Conservation (phyloP, 1,284 basidiomycete genomes). For the Ceratobasidium sp. region DNA sequence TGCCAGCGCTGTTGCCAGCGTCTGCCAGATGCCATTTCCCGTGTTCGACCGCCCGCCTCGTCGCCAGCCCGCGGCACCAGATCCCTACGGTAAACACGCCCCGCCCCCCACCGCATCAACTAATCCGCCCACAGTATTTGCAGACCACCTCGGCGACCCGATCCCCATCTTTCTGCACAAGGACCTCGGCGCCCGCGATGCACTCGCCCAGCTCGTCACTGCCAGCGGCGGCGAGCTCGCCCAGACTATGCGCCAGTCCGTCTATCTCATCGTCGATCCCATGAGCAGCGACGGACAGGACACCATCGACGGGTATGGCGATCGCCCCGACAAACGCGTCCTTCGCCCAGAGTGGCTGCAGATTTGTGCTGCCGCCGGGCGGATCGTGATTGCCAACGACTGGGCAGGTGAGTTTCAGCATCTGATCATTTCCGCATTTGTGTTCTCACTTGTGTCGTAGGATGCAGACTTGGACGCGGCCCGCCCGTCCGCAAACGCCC, state of each 20-base stretch:
- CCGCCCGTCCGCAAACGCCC: constrained; percentile 24
- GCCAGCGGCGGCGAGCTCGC: constrained; percentile 25
- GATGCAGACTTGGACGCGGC: constrained; percentile 26
- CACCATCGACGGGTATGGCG: constrained; percentile 37
- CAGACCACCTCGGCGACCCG: constrained; percentile 26
- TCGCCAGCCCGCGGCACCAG: constrained; percentile 6
- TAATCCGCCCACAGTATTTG: neutral
- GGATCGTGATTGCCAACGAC: constrained; percentile 18
- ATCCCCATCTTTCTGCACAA: constrained; percentile 36
- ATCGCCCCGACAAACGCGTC: constrained; percentile 32
- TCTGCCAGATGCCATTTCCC: constrained; percentile 28
- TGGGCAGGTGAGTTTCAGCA: constrained; percentile 16
- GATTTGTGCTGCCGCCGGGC: constrained; percentile 11
- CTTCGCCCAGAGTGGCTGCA: constrained; percentile 32
- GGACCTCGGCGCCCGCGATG: constrained; percentile 25
- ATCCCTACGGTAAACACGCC: neutral
- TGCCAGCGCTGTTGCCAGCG: constrained; percentile 9
- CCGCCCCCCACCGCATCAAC: neutral
- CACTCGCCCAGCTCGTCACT: constrained; percentile 22
- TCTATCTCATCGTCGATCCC: constrained; percentile 37
- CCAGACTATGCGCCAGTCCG: constrained; percentile 31
- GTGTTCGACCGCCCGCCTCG: constrained; percentile 24
- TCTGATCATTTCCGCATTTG: neutral
- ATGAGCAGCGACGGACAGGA: constrained; percentile 26
- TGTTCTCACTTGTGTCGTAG: neutral